Evolutionary conservation across 140 eudicot genomes (phyloP).

Genomic region (Cichorium intybus): DNA sequence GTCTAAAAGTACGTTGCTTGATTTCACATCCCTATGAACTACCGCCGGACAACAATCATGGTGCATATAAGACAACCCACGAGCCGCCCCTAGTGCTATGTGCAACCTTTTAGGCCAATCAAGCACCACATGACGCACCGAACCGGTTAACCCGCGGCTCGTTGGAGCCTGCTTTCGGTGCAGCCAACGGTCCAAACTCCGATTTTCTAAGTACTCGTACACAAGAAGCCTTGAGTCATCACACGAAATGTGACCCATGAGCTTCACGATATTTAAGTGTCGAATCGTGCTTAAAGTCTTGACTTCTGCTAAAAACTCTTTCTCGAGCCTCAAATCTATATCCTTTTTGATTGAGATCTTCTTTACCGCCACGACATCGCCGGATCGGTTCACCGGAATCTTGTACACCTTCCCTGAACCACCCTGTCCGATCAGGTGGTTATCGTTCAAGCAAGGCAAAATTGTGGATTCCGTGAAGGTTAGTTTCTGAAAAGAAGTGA

Average conservation of each 20-base stretch:
- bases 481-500: conserved; percentile 69
- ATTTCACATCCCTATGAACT: conserved; percentile 76
- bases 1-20: conserved; percentile 74
- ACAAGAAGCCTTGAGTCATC: conserved; percentile 67
- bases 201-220: conserved; percentile 72
- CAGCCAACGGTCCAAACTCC: conserved; percentile 73
- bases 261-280: conserved; percentile 74
- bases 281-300: conserved; percentile 55
- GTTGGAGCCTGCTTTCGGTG: conserved; percentile 38
- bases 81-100: conserved; percentile 80
- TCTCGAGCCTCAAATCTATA: conserved; percentile 51
- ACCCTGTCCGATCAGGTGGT: conserved; percentile 66
- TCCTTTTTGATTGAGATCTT: conserved; percentile 52
- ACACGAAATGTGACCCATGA: conserved; percentile 69
- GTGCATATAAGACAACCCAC: conserved; percentile 81
- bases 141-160: conserved; percentile 22
- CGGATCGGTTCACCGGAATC: conserved; percentile 40
- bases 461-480: conserved; percentile 60
- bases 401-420: conserved; percentile 84
- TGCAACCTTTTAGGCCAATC: conserved; percentile 81
- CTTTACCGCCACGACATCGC: conserved; percentile 68
- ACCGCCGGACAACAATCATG: conserved; percentile 69
- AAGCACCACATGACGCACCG: conserved; percentile 40
- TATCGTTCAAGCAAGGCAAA: conserved; percentile 54
- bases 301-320: conserved; percentile 68